Conservation (phyloP, 345 rosid genomes). For the Camelina neglecta region DNA sequence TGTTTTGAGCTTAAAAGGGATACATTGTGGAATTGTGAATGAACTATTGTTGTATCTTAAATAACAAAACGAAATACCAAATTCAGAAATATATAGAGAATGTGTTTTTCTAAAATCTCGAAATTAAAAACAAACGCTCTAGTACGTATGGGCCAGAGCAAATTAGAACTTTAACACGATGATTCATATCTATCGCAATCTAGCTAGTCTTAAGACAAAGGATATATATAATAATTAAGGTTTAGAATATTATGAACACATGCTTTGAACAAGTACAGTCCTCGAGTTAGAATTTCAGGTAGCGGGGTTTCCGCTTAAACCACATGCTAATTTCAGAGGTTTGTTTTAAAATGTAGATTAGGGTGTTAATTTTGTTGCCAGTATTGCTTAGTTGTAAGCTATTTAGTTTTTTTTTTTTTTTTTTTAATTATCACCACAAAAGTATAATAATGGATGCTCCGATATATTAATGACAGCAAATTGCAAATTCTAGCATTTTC, state of each 20-base stretch:
- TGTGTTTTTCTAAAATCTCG: background rate
- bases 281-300: conserved; percentile 50
- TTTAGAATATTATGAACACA: conserved; percentile 27
- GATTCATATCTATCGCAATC: background rate
- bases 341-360: conserved; percentile 24
- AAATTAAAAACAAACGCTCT: background rate
- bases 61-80: background rate
- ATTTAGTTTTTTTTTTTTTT: background rate
- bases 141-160: background rate
- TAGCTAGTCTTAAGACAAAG: background rate
- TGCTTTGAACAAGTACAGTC: conserved; percentile 32
- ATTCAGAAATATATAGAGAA: background rate
- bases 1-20: conserved; percentile 5
- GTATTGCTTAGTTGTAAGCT: conserved; percentile 38
- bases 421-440: conserved; percentile 10
- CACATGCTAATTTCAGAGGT: conserved; percentile 50
- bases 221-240: background rate
- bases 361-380: conserved; percentile 24
- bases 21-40: background rate
- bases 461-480: background rate
- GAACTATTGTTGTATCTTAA: background rate
- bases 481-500: conserved; percentile 5
- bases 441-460: background rate
- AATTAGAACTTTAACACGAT: background rate
- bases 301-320: conserved; percentile 53